Base-by-base conservation (phyloP, 805 yeast species). In the Starmerella stellata region DNA sequence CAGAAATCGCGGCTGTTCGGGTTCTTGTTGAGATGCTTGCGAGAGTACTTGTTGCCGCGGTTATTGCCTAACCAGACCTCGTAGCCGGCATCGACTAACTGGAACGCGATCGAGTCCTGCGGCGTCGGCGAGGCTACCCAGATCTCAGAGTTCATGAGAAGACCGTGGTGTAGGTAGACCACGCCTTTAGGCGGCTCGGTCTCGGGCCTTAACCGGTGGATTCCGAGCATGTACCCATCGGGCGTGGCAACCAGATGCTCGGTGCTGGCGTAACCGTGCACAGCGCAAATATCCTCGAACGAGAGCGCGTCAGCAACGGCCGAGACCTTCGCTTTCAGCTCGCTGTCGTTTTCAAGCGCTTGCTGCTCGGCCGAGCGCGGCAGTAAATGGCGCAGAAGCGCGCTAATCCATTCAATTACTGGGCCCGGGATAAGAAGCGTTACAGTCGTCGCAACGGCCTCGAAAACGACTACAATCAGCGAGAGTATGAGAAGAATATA, bases 61-160 rank as follows among this genome's bases (percentile, higher is more conserved):
- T 81, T 82, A 56, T 81, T 81, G 1, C 96, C 96, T 46, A 87
- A 62, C 87, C 93, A 87, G 4, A 87, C 95, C 52, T 90, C 96
- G 57, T 75, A 87, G 1, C 95, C 95, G 31, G 74, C 56, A 42
- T 82, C 90, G 41, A 76, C 77, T 25, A 87, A 64, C 2, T 72
- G 61, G 54, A 79, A 77, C 0, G 96, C 95, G 35, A 90, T 58
- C 45, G 74, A 72, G 35, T 65, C 62, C 45, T 58, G 43, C 43
- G 68, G 63, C 42, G 67, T 57, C 41, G 62, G 41, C 39, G 61
- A 58, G 54, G 72, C 67, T 52, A 74, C 56, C 92, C 93, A 78
- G 20, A 79, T 64, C 52, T 90, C 96, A 34, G 85, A 74, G 55
- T 75, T 75, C 90, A 83, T 85, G 43, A 87, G 63, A 37, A 87